A percentile compares a stretch with the other conserved stretches of the same genome.
Evolutionary conservation across 2,329 filamentous ascomycete species (phyloP).

Genomic region (Fusarium marasasianum): DNA sequence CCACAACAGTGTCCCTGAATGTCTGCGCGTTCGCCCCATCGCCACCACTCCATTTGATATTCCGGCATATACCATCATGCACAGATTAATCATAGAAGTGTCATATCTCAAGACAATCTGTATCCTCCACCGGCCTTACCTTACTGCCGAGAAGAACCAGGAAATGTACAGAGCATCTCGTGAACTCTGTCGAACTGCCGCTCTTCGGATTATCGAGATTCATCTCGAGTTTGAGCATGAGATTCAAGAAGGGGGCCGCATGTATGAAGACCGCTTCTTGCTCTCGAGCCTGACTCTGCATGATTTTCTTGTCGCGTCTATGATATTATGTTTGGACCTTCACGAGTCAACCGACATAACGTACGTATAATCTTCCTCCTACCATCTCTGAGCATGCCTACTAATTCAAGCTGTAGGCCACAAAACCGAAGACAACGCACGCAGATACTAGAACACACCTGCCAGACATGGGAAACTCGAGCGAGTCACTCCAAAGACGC

Average conservation of each 20-base stretch:
- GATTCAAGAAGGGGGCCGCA: constrained; percentile 58
- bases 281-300: constrained; percentile 62
- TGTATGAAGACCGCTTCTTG: constrained; percentile 64
- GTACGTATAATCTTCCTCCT: constrained; percentile 36
- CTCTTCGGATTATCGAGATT: constrained; percentile 56
- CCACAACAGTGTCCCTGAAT: constrained; percentile 49
- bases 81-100: constrained; percentile 59
- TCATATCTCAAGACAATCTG: constrained; percentile 60
- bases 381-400: neutral
- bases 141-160: constrained; percentile 52
- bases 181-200: constrained; percentile 54
- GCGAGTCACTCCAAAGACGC: constrained; percentile 53
- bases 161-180: constrained; percentile 52
- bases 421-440: constrained; percentile 49
- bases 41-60: constrained; percentile 55
- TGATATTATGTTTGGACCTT: constrained; percentile 66
- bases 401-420: constrained; percentile 28
- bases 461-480: constrained; percentile 55
- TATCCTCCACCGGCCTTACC: constrained; percentile 60
- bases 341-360: constrained; percentile 51
- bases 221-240: constrained; percentile 59
- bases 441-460: constrained; percentile 51
- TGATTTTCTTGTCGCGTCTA: constrained; percentile 67
- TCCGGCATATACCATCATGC: constrained; percentile 57
- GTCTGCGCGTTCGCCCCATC: constrained; percentile 54